Conservation (phyloP, 495 filamentous ascomycete species). For the Penicillium fimorum region DNA sequence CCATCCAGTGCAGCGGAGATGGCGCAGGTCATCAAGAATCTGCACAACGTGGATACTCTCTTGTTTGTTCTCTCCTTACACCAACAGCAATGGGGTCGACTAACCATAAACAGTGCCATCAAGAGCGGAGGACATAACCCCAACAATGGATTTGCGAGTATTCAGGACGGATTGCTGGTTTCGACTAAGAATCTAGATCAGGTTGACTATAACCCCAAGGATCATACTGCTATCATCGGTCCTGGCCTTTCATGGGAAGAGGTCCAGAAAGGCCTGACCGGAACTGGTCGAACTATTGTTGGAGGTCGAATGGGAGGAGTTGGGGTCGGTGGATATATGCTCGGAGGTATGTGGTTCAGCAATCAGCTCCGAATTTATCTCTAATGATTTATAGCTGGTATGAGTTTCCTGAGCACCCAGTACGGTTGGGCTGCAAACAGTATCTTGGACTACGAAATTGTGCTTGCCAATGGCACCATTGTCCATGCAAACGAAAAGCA, state of each 20-base stretch:
- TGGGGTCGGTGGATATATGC: constrained; percentile 42
- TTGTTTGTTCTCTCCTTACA: constrained; percentile 18
- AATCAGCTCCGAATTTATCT: not conserved
- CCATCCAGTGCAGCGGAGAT: constrained; percentile 40
- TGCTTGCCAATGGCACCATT: constrained; percentile 54
- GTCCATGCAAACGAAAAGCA: constrained; percentile 43
- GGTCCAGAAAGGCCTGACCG: constrained; percentile 34
- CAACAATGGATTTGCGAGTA: constrained; percentile 45
- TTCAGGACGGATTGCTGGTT: constrained; percentile 40
- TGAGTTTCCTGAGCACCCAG: constrained; percentile 53
- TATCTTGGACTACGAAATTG: constrained; percentile 53
- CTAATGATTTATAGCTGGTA: constrained; percentile 31
- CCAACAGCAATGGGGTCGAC: not conserved
- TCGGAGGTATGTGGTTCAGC: constrained; percentile 37
- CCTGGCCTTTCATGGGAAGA: constrained; percentile 44
- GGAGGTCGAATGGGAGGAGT: constrained; percentile 40
- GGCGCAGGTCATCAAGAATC: constrained; percentile 36
- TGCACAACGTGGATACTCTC: constrained; percentile 36
- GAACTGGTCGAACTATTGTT: constrained; percentile 37
- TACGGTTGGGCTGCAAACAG: constrained; percentile 59
- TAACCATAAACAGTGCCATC: constrained; percentile 21
- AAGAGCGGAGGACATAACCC: constrained; percentile 49
- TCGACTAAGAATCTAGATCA: constrained; percentile 40
- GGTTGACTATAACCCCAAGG: constrained; percentile 34
- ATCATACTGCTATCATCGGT: constrained; percentile 39